Conservation (phyloP, 352 stramenopile species). For the Phytopythium vexans region DNA sequence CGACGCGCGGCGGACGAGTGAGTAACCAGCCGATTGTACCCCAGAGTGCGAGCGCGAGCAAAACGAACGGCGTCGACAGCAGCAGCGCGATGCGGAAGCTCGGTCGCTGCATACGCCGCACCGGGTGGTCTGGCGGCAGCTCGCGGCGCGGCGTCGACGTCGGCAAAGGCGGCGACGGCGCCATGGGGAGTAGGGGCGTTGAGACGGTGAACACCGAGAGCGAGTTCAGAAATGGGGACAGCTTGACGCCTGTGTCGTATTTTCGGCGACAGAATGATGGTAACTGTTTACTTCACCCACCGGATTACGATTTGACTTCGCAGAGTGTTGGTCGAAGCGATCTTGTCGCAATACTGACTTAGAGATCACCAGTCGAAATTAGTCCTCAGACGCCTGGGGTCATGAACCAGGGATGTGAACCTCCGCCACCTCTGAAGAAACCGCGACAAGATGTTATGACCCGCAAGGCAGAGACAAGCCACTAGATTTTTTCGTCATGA, state of each 20-base stretch:
- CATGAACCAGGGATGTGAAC: no score
- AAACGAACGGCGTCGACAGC: slow-evolving; percentile 38
- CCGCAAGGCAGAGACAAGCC: no score
- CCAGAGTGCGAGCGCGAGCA: slow-evolving; percentile 53
- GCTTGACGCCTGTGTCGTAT: no score
- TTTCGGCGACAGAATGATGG: no score
- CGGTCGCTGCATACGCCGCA: slow-evolving; percentile 10
- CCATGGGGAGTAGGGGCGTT: neutral
- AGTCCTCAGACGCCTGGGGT: no score
- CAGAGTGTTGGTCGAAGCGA: neutral
- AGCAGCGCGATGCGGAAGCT: slow-evolving; percentile 22
- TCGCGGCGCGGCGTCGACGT: slow-evolving; percentile 8
- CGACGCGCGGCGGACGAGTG: slow-evolving; percentile 32
- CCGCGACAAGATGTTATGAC: no score
- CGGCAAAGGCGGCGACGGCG: neutral
- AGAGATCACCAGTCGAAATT: no score
- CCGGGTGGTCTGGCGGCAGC: slow-evolving; percentile 14
- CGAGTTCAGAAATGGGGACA: no score
- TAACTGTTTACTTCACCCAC: no score
- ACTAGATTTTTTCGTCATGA: no score
- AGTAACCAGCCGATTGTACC: slow-evolving; percentile 45
- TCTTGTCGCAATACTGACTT: no score
- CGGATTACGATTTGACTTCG: neutral
- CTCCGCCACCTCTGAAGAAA: no score
- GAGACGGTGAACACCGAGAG: neutral